Conservation (phyloP, 179 eudicot species). For the Vitellaria paradoxa region DNA sequence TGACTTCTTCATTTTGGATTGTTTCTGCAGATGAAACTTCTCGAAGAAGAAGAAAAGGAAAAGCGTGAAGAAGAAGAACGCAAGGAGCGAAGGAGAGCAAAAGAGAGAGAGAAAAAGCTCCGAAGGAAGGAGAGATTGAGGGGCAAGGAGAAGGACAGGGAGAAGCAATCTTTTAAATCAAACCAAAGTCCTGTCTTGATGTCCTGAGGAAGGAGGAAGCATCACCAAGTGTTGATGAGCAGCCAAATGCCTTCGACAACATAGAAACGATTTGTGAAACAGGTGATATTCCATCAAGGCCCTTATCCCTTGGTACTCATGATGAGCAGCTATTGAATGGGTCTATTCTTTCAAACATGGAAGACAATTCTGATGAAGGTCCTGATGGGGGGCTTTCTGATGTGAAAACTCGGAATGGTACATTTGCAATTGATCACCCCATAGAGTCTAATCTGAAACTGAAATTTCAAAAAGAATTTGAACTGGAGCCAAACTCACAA, state of each 20-base stretch:
- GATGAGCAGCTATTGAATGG: constrained; percentile 45
- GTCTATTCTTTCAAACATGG: constrained; percentile 31
- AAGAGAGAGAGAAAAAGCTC: constrained; percentile 95
- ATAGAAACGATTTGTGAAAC: constrained; percentile 41
- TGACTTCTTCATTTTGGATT: constrained; percentile 9
- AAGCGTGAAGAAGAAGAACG: constrained; percentile 98
- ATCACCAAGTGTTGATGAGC: constrained; percentile 42
- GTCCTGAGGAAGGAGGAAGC: constrained; percentile 30
- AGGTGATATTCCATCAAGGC: constrained; percentile 40
- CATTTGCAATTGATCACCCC: constrained; percentile 36
- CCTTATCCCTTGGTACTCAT: constrained; percentile 40
- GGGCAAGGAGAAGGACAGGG: constrained; percentile 64
- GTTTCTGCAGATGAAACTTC: constrained; percentile 71
- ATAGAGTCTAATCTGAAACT: constrained; percentile 46
- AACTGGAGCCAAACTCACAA: constrained; percentile 37
- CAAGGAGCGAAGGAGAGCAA: constrained; percentile 80
- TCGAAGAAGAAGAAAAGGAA: constrained; percentile 99
- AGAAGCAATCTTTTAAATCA: constrained; percentile 49
- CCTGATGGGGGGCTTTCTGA: constrained; percentile 40
- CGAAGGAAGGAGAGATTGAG: constrained; percentile 94
- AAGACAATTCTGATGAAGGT: constrained; percentile 32
- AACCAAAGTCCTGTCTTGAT: constrained; percentile 36
- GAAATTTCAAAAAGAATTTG: constrained; percentile 42
- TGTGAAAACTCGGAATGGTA: constrained; percentile 36
- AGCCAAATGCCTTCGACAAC: constrained; percentile 27